Conservation (phyloP, 2,329 filamentous ascomycete species). For the Exophiala bonariae region DNA sequence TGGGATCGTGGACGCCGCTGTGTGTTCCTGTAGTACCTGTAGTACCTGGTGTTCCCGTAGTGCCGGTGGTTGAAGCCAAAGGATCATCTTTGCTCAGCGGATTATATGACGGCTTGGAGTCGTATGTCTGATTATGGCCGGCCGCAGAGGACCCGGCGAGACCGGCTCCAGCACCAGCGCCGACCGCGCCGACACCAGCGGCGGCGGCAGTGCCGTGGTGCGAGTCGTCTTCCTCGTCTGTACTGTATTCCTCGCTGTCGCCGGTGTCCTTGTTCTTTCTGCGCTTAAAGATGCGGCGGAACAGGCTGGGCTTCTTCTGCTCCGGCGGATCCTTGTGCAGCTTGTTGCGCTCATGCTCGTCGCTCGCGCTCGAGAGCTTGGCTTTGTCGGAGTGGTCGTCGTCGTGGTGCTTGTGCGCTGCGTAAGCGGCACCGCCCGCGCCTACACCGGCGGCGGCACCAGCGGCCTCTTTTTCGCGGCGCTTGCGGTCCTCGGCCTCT, state of each 20-base stretch:
- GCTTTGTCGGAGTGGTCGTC: conserved; percentile 4
- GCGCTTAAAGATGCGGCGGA: conserved; percentile 28
- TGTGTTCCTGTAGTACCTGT: no score
- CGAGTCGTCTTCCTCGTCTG: conserved; percentile 23
- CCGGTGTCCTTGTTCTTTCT: conserved; percentile 29
- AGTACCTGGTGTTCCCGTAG: no score
- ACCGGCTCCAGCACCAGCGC: conserved; percentile 7
- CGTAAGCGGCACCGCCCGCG: conserved; percentile 14
- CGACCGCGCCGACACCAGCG: conserved; percentile 1
- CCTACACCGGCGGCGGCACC: conserved; percentile 12
- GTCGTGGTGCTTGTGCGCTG: conserved; percentile 11
- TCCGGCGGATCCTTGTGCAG: conserved; percentile 21
- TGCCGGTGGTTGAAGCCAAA: neutral
- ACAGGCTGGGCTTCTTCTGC: conserved; percentile 25
- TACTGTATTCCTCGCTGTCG: conserved; percentile 26
- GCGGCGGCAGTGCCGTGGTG: conserved; percentile 9
- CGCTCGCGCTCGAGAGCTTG: conserved; percentile 1
- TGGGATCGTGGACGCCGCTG: no score
- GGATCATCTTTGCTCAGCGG: conserved; percentile 19
- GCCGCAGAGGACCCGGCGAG: conserved; percentile 2
- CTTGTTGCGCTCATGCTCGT: conserved; percentile 17
- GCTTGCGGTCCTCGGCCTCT: conserved; percentile 11
- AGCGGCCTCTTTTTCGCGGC: conserved; percentile 16
- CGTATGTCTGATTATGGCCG: neutral
- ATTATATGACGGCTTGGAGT: conserved; percentile 25